Evolutionary conservation across 352 stramenopile genomes (phyloP).

Genomic region (Pythium brachiatum): DNA sequence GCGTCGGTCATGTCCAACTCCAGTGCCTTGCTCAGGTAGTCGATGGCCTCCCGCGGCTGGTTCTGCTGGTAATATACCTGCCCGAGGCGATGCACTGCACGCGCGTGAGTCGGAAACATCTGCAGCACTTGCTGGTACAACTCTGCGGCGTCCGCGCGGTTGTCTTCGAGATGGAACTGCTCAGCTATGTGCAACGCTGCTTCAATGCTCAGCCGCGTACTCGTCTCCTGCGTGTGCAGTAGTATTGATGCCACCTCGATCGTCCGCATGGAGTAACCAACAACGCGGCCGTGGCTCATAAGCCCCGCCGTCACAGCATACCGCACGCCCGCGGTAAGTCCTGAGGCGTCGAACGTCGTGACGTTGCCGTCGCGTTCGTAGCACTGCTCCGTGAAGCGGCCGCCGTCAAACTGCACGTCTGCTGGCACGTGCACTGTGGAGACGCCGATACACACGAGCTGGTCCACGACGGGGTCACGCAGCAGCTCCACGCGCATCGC

Average conservation of each 20-base stretch:
- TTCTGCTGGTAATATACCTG: constrained; percentile 47
- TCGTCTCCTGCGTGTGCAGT: constrained; percentile 16
- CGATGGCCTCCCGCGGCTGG: constrained; percentile 26
- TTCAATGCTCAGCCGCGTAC: constrained; percentile 37
- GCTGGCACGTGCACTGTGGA: constrained; percentile 37
- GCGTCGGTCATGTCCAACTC: not conserved
- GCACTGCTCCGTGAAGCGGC: constrained; percentile 43
- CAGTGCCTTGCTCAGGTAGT: not conserved
- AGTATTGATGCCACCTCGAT: constrained; percentile 60
- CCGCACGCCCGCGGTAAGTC: constrained; percentile 47
- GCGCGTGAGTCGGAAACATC: constrained; percentile 41
- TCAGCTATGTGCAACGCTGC: constrained; percentile 41
- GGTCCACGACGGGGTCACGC: constrained; percentile 18
- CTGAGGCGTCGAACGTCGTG: constrained; percentile 51
- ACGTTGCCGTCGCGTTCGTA: constrained; percentile 52
- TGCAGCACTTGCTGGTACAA: constrained; percentile 61
- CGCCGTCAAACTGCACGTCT: constrained; percentile 37
- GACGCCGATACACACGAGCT: constrained; percentile 60
- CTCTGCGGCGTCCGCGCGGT: constrained; percentile 27
- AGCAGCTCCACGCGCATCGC: constrained; percentile 42
- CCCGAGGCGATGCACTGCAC: constrained; percentile 52
- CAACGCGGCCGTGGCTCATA: constrained; percentile 41
- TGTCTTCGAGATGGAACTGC: constrained; percentile 33
- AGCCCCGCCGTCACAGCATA: constrained; percentile 61
- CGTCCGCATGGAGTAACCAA: constrained; percentile 59